Evolutionary conservation across 106 monocot species (phyloP).

Genomic region (Vanilla planifolia): DNA sequence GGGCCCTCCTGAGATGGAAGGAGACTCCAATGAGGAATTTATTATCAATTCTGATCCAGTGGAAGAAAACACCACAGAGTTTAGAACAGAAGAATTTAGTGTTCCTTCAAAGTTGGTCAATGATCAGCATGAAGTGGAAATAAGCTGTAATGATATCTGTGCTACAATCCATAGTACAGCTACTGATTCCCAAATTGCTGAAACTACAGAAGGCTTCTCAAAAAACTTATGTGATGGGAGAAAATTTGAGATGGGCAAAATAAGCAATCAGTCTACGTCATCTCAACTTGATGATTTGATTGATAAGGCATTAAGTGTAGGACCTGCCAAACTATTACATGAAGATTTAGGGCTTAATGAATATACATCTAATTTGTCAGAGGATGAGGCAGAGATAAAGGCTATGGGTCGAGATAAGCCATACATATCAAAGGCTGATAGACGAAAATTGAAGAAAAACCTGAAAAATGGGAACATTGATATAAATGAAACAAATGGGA

Average conservation of each 20-base stretch:
- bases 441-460: constrained; percentile 77
- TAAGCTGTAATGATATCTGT: neutral
- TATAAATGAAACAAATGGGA: constrained; percentile 14
- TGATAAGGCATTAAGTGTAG: constrained; percentile 80
- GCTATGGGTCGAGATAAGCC: constrained; percentile 60
- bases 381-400: constrained; percentile 31
- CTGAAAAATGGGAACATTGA: constrained; percentile 25
- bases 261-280: constrained; percentile 26
- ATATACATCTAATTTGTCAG: constrained; percentile 16
- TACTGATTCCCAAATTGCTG: constrained; percentile 1
- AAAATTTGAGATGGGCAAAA: constrained; percentile 20
- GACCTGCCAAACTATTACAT: constrained; percentile 44
- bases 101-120: constrained; percentile 10
- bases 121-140: constrained; percentile 6
- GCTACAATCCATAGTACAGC: neutral
- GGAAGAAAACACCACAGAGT: constrained; percentile 28
- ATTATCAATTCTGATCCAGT: constrained; percentile 38
- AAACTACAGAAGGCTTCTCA: constrained; percentile 3
- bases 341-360: constrained; percentile 28
- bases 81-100: constrained; percentile 11
- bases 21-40: constrained; percentile 21
- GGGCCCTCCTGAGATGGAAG: constrained; percentile 35
- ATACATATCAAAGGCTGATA: constrained; percentile 81
- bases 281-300: constrained; percentile 80
- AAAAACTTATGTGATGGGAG: constrained; percentile 3